phyloP scores from a whole-genome alignment of 257 asterid genomes.

The Petunia axillaris region DNA sequence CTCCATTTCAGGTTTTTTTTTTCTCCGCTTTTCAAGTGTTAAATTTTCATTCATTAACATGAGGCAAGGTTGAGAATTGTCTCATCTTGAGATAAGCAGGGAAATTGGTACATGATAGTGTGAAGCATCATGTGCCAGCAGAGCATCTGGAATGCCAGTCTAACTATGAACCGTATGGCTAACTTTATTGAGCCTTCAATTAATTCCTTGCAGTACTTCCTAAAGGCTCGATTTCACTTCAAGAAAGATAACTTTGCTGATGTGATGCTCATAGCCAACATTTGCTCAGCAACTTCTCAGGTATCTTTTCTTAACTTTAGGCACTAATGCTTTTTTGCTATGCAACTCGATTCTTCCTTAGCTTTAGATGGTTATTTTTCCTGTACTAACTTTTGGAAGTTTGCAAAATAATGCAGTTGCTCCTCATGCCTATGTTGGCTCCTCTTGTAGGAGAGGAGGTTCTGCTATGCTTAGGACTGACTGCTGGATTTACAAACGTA shows the following conservation, averaged over 20 bases:
- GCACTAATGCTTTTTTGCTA: neutral
- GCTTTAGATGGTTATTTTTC: neutral
- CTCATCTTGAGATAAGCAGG: constrained; percentile 5
- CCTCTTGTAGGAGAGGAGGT: constrained; percentile 33
- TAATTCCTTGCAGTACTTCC: constrained; percentile 53
- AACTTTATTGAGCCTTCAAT: neutral
- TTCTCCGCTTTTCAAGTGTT: neutral
- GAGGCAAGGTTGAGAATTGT: neutral
- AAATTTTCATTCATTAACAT: neutral
- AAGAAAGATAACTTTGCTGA: constrained; percentile 66
- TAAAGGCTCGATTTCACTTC: constrained; percentile 68
- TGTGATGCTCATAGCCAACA: constrained; percentile 59
- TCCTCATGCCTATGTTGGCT: constrained; percentile 28
- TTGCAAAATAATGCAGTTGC: neutral
- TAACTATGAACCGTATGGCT: neutral
- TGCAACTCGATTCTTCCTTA: neutral
- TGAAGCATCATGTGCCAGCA: neutral
- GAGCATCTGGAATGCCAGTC: neutral
- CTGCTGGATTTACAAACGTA: constrained; percentile 17
- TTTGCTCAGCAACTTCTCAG: constrained; percentile 57
- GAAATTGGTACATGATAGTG: neutral
- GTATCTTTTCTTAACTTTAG: constrained; percentile 27
- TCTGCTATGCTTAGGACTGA: constrained; percentile 27
- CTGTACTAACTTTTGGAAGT: neutral
- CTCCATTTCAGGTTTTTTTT: constrained; percentile 55